A percentile compares a stretch with the other conserved stretches of the same genome.
phyloP scores from a whole-genome alignment of 1,139 yeast species.

The Lodderomyces beijingensis region DNA sequence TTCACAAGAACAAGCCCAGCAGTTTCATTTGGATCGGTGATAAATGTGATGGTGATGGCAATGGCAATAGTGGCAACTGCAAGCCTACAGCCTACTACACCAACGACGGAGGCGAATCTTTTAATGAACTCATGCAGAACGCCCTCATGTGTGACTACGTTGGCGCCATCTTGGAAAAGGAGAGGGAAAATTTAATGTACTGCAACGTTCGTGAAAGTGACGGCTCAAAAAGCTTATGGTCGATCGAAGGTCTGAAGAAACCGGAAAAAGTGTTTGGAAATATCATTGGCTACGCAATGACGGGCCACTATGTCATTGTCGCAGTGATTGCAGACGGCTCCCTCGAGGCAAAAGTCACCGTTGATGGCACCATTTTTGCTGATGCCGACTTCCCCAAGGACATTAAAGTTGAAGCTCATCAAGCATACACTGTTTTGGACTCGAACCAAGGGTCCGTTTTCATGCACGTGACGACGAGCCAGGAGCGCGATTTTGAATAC shows the following conservation, averaged over 20 bases:
- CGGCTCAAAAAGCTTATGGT: conserved; percentile 19
- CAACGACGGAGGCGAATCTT: conserved; percentile 57
- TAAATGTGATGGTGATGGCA: conserved; percentile 50
- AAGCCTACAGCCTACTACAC: conserved; percentile 56
- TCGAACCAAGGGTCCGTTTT: conserved; percentile 72
- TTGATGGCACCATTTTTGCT: conserved; percentile 79
- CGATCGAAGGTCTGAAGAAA: conserved; percentile 23
- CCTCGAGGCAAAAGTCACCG: conserved; percentile 67
- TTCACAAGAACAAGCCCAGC: conserved; percentile 52
- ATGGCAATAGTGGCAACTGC: conserved; percentile 45
- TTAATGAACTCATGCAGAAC: conserved; percentile 47
- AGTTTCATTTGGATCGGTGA: conserved; percentile 70
- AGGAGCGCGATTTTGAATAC: conserved; percentile 49
- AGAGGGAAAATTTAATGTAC: conserved; percentile 50
- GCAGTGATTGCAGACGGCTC: conserved; percentile 62
- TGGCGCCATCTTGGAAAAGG: conserved; percentile 43
- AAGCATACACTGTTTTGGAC: conserved; percentile 82
- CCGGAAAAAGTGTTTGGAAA: conserved; percentile 22
- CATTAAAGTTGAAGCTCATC: conserved; percentile 56
- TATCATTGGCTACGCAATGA: conserved; percentile 38
- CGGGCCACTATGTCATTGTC: conserved; percentile 62
- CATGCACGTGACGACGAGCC: conserved; percentile 73
- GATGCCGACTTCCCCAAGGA: conserved; percentile 76
- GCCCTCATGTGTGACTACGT: conserved; percentile 66
- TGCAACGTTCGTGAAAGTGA: conserved; percentile 44